Conservation (phyloP, 1,284 basidiomycete genomes). For the Volvariella volvacea region DNA sequence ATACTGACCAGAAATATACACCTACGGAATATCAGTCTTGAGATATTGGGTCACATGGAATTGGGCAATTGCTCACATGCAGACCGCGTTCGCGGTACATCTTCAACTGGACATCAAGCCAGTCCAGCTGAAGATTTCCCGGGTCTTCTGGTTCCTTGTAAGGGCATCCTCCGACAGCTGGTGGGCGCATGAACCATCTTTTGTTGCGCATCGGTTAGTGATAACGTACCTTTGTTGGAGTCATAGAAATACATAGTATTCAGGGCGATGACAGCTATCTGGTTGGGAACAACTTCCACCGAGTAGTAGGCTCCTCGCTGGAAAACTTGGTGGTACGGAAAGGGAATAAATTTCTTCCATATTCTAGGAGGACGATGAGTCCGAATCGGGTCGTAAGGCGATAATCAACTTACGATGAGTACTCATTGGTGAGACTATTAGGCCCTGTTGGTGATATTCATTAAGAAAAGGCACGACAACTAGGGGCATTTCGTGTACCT, state of each 20-base stretch:
- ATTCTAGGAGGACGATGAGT: too few relatives aligned
- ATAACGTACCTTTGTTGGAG: conserved; percentile 71
- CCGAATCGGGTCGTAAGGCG: conserved; percentile 4
- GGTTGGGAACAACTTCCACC: conserved; percentile 73
- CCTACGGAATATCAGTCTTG: conserved; percentile 23
- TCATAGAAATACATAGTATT: conserved; percentile 95
- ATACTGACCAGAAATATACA: conserved; percentile 38
- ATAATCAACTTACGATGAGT: conserved; percentile 48
- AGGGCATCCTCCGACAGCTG: conserved; percentile 66
- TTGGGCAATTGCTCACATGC: conserved; percentile 46
- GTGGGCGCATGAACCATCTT: not conserved
- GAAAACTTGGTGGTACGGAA: conserved; percentile 75
- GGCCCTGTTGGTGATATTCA: conserved; percentile 46
- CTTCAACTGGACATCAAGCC: conserved; percentile 84
- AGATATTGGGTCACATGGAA: conserved; percentile 3
- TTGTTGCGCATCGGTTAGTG: not conserved
- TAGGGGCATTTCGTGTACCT: conserved; percentile 30
- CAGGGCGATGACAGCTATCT: conserved; percentile 77
- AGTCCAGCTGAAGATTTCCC: conserved; percentile 82
- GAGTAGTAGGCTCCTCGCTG: conserved; percentile 83
- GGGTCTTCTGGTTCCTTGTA: conserved; percentile 60
- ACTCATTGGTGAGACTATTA: conserved; percentile 74
- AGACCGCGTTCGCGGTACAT: conserved; percentile 68
- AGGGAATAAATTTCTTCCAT: conserved; percentile 82
- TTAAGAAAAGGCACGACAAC: conserved; percentile 20